These are phyloP conservation scores for Gelatoporia subvermispora DNA, from an alignment of 768 basidiomycete genomes.

Conservation along the genomic window DNA sequence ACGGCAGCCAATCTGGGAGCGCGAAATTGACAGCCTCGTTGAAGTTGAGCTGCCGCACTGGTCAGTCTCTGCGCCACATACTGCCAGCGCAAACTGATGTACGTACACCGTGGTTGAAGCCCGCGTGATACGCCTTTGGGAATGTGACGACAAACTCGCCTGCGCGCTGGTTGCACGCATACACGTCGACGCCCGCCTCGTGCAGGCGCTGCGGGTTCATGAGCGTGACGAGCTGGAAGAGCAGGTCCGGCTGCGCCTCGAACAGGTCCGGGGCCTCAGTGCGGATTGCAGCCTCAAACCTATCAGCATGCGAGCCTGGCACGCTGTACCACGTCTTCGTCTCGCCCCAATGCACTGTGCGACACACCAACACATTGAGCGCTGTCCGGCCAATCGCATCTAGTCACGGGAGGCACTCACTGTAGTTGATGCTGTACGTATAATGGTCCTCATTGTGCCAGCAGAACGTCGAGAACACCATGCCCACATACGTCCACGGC, in stretches of 20 bases:
- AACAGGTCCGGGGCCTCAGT: conserved; percentile 96
- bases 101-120: conserved; percentile 96
- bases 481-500: conserved; percentile 98
- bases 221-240: conserved; percentile 95
- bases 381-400: not conserved
- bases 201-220: conserved; percentile 90
- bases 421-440: conserved; percentile 93
- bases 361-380: conserved; percentile 6
- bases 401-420: conserved; percentile 40
- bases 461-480: conserved; percentile 98
- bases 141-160: conserved; percentile 98
- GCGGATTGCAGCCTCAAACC: conserved; percentile 94
- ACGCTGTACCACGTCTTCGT: conserved; percentile 99
- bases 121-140: conserved; percentile 96
- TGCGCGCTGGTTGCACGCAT: conserved; percentile 92
- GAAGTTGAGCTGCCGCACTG: conserved; percentile 74
- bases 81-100: not conserved
- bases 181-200: conserved; percentile 88
- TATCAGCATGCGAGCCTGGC: conserved; percentile 91
- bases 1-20: conserved; percentile 88
- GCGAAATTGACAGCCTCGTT: conserved; percentile 99
- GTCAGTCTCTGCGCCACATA: conserved; percentile 4
- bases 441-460: conserved; percentile 99
- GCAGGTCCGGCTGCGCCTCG: conserved; percentile 92
- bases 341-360: conserved; percentile 94